Evolutionary conservation across 2,329 filamentous ascomycete species (phyloP), one percentile per base, ranked within the genome.

Genomic region (Diaporthe citri): DNA sequence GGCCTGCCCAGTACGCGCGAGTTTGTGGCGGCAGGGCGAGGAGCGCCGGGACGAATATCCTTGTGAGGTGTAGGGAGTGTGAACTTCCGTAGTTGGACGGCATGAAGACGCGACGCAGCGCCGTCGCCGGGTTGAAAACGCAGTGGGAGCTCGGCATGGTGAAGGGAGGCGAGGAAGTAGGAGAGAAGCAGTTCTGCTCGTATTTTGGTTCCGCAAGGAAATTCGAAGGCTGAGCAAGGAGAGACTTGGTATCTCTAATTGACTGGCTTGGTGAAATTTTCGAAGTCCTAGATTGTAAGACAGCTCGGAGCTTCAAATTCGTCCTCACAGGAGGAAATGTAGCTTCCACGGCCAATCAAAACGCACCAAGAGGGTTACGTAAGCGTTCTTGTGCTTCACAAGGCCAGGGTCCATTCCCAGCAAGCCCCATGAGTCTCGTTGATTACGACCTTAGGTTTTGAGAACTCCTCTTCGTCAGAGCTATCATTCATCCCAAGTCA

Each of bases 31-130:
- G 31, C 12, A 59, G 62, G 31, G 56, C 46, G 46, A 73, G 62
- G 25, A 76, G 73, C 8, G 75, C 73, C 12, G 75, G 75, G n/a
- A 76, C 73, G 56, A 76, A 72, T 28, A 76, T 75, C 22, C 73
- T 67, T 17, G 75, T 70, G 48, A 76, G 60, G 62, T 73, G 75
- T 17, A 76, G 73, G 25, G 69, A 73, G 46, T 66, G 57, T 31
- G 75, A 52, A 25, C 34, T 34, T 22, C 72, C 74, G 72, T 83
- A 80, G 77, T 80, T 78, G 70, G 83, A 83, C 62, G 82, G 81
- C 77, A 89, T 77, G 77, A 90, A 88, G 64, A 88, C 85, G 71
- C 84, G 82, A 60, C 86, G 84, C 7, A 90, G 84, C 76, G 87
- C 86, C 48, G 82, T 78, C n/a, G 85, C 84, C 70, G 87, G 84